Base-by-base conservation (phyloP, 768 basidiomycete genomes). In the Tylopilus subfusipes region DNA sequence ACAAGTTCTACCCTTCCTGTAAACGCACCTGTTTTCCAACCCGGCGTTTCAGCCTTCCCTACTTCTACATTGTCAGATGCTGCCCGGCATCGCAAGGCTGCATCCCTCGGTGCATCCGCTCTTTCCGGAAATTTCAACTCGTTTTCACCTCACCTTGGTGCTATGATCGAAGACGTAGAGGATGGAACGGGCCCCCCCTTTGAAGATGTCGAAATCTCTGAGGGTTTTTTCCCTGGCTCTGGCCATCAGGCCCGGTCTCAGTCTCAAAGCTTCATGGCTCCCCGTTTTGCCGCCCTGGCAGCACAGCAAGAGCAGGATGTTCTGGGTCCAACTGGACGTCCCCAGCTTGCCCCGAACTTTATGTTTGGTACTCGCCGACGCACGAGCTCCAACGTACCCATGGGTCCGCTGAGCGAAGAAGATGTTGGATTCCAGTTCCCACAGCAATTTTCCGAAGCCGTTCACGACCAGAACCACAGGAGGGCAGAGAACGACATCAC, bases 321-420 rank as follows among this genome's bases (percentile, higher is more conserved):
- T 53, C 63, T 88, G 47, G 85, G 90, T 30, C 83, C 90, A 16
- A 81, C 86, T 27, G 87, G 90, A 42, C 85, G 93, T 57, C 93
- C 92, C 36, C 92, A 94, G 67, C 82, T 95, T 36, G 91, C 92
- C 12, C 93, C 93, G n/a, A 78, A 79, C 46, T 96, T 97, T 72
- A 92, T 87, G 79, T 97, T 95, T 69, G 94, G 93, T 46, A 82
- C 84, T 52, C 74, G 74, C 61, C 71, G 74, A 52, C 76, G 77
- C 56, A 75, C 83, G 25, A 83, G 80, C 65, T 72, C 76, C 33
- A 69, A 72, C 38, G 73, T 77, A 24, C 78, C 81, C 13, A 77
- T 87, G 73, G 87, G 83, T 4, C 86, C 88, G 27, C 76, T 89
- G 65, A 87, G 80, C 56, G 90, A 92, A 68, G 92, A 91, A 56